Evolutionary conservation across 768 basidiomycete species (phyloP), one percentile per base, ranked within the genome.

Genomic region (Dentipellis sp.): DNA sequence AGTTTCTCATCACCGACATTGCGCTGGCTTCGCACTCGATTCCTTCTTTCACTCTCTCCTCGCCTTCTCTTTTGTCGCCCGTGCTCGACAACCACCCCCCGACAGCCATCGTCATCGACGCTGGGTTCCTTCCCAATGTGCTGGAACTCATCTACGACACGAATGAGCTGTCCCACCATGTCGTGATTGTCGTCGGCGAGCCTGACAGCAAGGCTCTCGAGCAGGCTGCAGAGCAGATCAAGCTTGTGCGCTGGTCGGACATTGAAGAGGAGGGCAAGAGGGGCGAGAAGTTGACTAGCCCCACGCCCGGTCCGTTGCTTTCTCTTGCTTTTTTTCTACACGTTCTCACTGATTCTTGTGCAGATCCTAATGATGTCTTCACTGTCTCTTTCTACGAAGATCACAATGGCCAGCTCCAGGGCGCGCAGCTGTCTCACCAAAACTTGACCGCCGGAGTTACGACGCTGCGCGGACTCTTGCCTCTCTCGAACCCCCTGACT

Each of bases 361-460:
- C 59, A 87, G 86, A 77, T 47, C 74, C 83, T 2, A 71, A 68
- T 51, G 83, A 89, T 59, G 73, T 87, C 4, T 86, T 84, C 64
- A 84, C 84, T 2, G 75, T 88, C 5, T 77, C 83, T 1, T 88
- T 84, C 75, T 85, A 77, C 61, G 71, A 76, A 61, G 73, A 75
- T 1, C 63, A 75, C 17, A 70, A 75, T 17, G 80, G 85, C 36
- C 72, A 76, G 39, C 66, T 86, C 8, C 79, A 78, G 55, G 85
- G 79, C 21, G 79, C 78, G 8, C 82, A 83, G 57, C 71, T 94
- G 35, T 90, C 90, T 0, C 90, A 93, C 66, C 78, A 88, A 67
- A 93, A 92, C 60, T 66, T 95, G 56, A 94, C 91, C 2, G 90
- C 94, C 3, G 94, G 91, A 36, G 86, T 94, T n/a, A 82, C 91